A percentile compares a stretch with the other conserved stretches of the same genome.
phyloP scores from a whole-genome alignment of 106 monocot genomes.

The Allium fistulosum region DNA sequence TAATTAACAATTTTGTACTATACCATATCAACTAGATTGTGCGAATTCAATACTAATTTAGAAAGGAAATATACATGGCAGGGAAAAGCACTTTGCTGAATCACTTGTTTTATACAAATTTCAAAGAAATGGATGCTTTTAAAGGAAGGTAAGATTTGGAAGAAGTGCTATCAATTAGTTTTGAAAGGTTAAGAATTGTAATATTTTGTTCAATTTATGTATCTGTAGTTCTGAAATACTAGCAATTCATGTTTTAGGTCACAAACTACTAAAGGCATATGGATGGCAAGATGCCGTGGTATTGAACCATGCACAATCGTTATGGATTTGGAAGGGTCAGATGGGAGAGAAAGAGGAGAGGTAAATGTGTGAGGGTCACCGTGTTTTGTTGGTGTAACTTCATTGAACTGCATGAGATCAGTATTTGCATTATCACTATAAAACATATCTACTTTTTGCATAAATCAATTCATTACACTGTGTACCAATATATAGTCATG shows the following conservation, averaged over 20 bases:
- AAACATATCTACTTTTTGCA: background rate
- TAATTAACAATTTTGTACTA: background rate
- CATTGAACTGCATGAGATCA: background rate
- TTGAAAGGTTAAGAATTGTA: background rate
- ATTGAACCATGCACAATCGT: conserved; percentile 92
- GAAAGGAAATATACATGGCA: conserved; percentile 6
- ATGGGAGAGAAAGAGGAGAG: conserved; percentile 96
- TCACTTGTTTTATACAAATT: conserved; percentile 80
- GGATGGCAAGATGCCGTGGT: conserved; percentile 65
- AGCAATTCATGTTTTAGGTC: conserved; percentile 30
- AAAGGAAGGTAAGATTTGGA: conserved; percentile 58
- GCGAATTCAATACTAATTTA: no score
- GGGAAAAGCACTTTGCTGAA: conserved; percentile 98
- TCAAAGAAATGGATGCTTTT: conserved; percentile 94
- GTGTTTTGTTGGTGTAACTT: background rate
- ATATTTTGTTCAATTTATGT: background rate
- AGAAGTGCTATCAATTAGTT: background rate
- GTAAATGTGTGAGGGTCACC: conserved; percentile 20
- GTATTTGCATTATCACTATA: background rate
- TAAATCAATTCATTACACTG: background rate
- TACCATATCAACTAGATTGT: background rate
- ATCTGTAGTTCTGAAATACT: background rate
- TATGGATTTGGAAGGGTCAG: conserved; percentile 96
- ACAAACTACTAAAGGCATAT: conserved; percentile 94
- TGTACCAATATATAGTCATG: background rate